A percentile compares a stretch with the other conserved stretches of the same genome.
Conservation (phyloP, 1,284 basidiomycete species). For the Inonotus obliquus region DNA sequence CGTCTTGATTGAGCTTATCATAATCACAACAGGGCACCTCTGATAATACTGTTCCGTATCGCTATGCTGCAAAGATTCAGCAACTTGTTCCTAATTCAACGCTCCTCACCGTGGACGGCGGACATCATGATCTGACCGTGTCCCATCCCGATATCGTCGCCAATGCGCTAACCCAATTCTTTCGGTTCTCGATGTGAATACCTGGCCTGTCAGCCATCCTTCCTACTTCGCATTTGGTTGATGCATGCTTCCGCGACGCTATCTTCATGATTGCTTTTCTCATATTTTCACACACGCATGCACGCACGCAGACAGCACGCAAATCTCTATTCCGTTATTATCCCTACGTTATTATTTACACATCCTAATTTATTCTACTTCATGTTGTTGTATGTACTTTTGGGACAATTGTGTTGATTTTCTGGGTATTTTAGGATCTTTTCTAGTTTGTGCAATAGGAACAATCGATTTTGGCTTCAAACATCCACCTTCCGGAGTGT, state of each 20-base stretch:
- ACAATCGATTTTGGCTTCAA: not conserved
- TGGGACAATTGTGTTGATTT: not conserved
- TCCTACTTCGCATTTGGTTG: not conserved
- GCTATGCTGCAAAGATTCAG: slow-evolving; percentile 51
- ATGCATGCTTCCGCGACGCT: not conserved
- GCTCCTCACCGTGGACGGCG: slow-evolving; percentile 54
- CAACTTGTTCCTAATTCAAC: slow-evolving; percentile 47
- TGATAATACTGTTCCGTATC: slow-evolving; percentile 59
- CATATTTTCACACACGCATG: not conserved
- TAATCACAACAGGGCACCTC: slow-evolving; percentile 49
- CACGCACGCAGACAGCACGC: not conserved
- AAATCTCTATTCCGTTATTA: not conserved
- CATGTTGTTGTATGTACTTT: not conserved
- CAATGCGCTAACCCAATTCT: slow-evolving; percentile 35
- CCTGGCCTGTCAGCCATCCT: not conserved
- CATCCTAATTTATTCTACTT: not conserved
- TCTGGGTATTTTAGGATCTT: not conserved
- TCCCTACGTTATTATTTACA: not conserved
- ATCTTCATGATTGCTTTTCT: not conserved
- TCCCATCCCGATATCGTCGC: slow-evolving; percentile 47
- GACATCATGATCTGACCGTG: slow-evolving; percentile 59
- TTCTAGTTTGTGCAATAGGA: not conserved
- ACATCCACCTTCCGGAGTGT: too few species aligned
- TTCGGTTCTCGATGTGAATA: slow-evolving; percentile 20
- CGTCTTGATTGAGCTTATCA: not conserved